phyloP scores from a whole-genome alignment of 768 basidiomycete species.

The Termitomyces sp. region DNA sequence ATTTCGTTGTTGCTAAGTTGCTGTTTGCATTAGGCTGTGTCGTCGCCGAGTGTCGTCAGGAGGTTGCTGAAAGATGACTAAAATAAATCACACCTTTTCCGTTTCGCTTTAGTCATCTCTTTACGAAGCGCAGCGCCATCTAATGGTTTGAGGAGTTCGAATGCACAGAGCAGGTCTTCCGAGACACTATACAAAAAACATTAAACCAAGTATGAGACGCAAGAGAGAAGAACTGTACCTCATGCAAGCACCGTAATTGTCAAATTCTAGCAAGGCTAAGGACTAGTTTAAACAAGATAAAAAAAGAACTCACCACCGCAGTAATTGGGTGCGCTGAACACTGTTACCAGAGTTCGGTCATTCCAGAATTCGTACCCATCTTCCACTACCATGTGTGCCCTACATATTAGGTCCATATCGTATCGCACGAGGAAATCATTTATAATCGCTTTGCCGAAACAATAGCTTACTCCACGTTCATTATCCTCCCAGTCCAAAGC shows the following conservation, averaged over 20 bases:
- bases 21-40: constrained; percentile 18
- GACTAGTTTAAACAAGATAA: constrained; percentile 12
- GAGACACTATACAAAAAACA: constrained; percentile 62
- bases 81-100: constrained; percentile 65
- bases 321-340: constrained; percentile 97
- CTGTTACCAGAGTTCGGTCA: constrained; percentile 95
- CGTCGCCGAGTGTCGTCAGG: not conserved
- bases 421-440: constrained; percentile 93
- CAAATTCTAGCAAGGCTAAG: constrained; percentile 61
- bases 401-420: constrained; percentile 99
- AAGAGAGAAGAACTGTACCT: constrained; percentile 45
- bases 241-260: constrained; percentile 95
- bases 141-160: constrained; percentile 94
- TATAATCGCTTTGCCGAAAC: constrained; percentile 97
- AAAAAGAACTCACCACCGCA: constrained; percentile 73
- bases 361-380: constrained; percentile 99
- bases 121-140: constrained; percentile 93
- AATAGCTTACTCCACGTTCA: constrained; percentile 97
- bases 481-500: constrained; percentile 99
- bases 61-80: not conserved
- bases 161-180: constrained; percentile 95
- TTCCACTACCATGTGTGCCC: constrained; percentile 99
- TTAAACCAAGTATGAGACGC: constrained; percentile 4
- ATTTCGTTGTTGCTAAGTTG: constrained; percentile 3
- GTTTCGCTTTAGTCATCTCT: constrained; percentile 98